Base-by-base conservation (phyloP, 1,284 basidiomycete species). In the Singerocomus rubriflavus region DNA sequence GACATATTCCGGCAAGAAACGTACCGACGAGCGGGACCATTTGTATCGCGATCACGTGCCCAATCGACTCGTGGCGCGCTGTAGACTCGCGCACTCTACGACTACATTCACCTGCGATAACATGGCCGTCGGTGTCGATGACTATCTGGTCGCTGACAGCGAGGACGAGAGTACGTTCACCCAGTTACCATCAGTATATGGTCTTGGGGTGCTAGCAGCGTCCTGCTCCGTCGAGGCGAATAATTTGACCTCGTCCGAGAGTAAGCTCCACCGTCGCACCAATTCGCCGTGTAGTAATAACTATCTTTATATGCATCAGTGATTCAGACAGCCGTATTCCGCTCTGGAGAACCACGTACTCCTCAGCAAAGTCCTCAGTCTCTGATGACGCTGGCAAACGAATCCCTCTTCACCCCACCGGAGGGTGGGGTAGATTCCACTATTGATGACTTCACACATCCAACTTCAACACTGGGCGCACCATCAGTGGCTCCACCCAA, bases 81-180 rank as follows among this genome's bases (percentile, higher is more conserved):
- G 44, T 29, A 37, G 30, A 5, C 30, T 37, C 21, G 31, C 38
- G 29, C 14, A 57, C 55, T 16, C n/a, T 9, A 39, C 34, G 7
- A 48, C 57, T 27, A 48, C 53, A 42, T 16, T 30, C 41, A 25
- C 13, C 30, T 14, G 13, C 10, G n/a, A 25, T 12, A 43, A 43
- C 43, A 65, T 65, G 57, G 30, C 44, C 12, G 16, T 31, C 27
- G 29, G 33, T 14, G 37, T n/a, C 36, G 29, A 56, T 1, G 52
- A 56, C 40, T 66, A 63, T 64, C 36, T 60, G 5, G 67, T 66
- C 4, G 55, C 57, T 12, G 64, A 69, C 54, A 69, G 64, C 45
- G 64, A 66, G 44, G 67, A 58, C 31, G 64, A 66, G 38, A 56
- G 35, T 30, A 30, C 0, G 14, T 50, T 48, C 11, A 14, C 42